Conservation (phyloP, 176 grass and related monocot genomes). For the Oryza punctata region DNA sequence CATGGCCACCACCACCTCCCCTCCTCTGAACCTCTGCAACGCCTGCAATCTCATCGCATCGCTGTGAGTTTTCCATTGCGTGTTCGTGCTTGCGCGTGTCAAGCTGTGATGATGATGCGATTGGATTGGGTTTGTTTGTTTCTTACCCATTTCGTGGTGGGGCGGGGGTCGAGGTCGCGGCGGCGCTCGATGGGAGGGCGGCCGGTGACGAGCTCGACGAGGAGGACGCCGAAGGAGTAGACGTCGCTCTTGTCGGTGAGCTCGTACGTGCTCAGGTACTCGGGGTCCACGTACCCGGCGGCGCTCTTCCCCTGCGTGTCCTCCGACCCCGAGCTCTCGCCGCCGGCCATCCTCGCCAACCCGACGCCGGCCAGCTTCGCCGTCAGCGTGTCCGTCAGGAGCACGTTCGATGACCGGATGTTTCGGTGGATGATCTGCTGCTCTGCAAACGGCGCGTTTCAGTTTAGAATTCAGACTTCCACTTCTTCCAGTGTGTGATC, state of each 20-base stretch:
- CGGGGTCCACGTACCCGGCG: conserved; percentile 76
- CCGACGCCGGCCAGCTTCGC: conserved; percentile 65
- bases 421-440: conserved; percentile 58
- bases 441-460: conserved; percentile 22
- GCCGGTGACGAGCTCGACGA: conserved; percentile 70
- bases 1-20: conserved; percentile 64
- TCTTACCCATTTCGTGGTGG: conserved; percentile 67
- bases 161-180: conserved; percentile 37
- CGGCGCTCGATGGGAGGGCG: conserved; percentile 58
- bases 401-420: conserved; percentile 60
- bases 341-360: conserved; percentile 36
- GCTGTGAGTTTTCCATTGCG: neutral
- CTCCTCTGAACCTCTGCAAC: conserved; percentile 49
- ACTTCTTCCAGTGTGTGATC: neutral
- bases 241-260: conserved; percentile 81
- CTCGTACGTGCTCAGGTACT: conserved; percentile 66
- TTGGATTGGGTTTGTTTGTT: neutral
- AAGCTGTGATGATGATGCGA: neutral
- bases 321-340: conserved; percentile 36
- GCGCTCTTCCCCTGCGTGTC: conserved; percentile 56
- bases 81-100: neutral
- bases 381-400: conserved; percentile 52
- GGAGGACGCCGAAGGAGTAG: conserved; percentile 80
- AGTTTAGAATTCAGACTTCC: neutral
- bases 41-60: conserved; percentile 42